Base-by-base conservation (phyloP, 2,329 filamentous ascomycete species). In the Exophiala sideris region DNA sequence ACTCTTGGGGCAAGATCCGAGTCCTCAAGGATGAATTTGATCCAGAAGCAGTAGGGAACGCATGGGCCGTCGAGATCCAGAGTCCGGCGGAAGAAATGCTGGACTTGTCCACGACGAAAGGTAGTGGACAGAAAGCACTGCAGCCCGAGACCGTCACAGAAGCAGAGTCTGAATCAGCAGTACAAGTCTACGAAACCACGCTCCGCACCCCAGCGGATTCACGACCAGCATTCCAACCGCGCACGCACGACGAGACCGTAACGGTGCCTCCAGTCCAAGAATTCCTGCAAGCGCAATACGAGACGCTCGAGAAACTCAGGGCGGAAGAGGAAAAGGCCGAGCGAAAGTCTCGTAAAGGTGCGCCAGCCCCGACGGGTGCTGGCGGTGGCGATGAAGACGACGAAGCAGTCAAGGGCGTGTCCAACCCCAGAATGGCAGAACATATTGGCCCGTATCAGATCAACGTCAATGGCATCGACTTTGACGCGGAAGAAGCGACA, bases 381-480 rank as follows among this genome's bases (percentile, higher is more conserved):
- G 54, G 50, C 65, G 59, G 61, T 58, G 12, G 66, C 69, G n/a
- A 67, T 40, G 57, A 68, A 67, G 54, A 62, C 66, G 52, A 68
- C 69, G 50, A 70, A 68, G 65, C 66, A 65, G 11, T 69, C 71
- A 69, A 68, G 47, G 70, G 65, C 59, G 73, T 40, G 62, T 60
- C 62, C 34, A 67, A 66, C 29, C 64, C 64, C 39, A 62, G 71
- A 24, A 77, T 81, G 50, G 86, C 85, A 63, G 88, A 92, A 66
- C 91, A 95, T 65, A 95, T 96, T 65, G 91, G 91, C 0, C 91
- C 91, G 0, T 91, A 96, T 60, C 91, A 96, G 67, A 96, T 97
- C 75, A 99, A 99, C 69, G 94, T 99, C 81, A 94, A 94, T 39
- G 94, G 94, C 49, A 96, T 99, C 59, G 91, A 96, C 68, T 89